These are phyloP conservation scores for Colletotrichum echinochloae DNA, from an alignment of 2,329 filamentous ascomycete species.

Conservation along the genomic window DNA sequence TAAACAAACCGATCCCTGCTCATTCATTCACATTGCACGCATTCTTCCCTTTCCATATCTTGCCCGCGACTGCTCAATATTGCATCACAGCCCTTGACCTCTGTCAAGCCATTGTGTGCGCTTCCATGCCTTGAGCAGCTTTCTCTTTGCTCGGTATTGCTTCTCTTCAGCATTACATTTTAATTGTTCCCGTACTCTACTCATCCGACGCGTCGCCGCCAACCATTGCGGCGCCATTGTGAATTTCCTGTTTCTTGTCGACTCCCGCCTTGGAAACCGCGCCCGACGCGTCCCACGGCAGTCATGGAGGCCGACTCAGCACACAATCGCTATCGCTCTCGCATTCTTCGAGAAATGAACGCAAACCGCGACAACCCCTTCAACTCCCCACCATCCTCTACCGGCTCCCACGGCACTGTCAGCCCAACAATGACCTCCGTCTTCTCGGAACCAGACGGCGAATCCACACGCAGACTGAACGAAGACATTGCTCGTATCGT, in stretches of 20 bases:
- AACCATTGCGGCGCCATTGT: conserved; percentile 26
- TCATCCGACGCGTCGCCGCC: conserved; percentile 27
- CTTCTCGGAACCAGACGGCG: conserved; percentile 65
- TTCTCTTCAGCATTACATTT: conserved; percentile 37
- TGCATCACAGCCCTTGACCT: conserved; percentile 23
- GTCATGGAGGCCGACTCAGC: conserved; percentile 56
- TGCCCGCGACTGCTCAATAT: conserved; percentile 14
- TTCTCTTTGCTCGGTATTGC: conserved; percentile 37
- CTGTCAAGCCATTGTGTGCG: conserved; percentile 31
- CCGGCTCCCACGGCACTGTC: conserved; percentile 68
- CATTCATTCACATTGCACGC: conserved; percentile 26
- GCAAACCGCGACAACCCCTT: conserved; percentile 67
- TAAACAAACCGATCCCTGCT: conserved; percentile 41
- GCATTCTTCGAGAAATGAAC: conserved; percentile 64
- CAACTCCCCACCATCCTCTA: conserved; percentile 69
- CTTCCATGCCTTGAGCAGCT: conserved; percentile 35
- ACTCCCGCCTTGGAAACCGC: conserved; percentile 34
- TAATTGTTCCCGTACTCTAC: background rate
- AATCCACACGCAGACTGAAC: conserved; percentile 64
- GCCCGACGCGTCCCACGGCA: conserved; percentile 35
- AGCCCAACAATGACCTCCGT: conserved; percentile 66
- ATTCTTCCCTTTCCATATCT: conserved; percentile 33
- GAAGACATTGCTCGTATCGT: conserved; percentile 61
- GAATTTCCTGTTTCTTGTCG: conserved; percentile 26
- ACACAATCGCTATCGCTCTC: conserved; percentile 58